Percentiles rank a stretch among this genome's conserved stretches.
These are phyloP conservation scores for Suhomyces bolitotheri DNA, from an alignment of 1,139 yeast genomes.

Conservation along the genomic window DNA sequence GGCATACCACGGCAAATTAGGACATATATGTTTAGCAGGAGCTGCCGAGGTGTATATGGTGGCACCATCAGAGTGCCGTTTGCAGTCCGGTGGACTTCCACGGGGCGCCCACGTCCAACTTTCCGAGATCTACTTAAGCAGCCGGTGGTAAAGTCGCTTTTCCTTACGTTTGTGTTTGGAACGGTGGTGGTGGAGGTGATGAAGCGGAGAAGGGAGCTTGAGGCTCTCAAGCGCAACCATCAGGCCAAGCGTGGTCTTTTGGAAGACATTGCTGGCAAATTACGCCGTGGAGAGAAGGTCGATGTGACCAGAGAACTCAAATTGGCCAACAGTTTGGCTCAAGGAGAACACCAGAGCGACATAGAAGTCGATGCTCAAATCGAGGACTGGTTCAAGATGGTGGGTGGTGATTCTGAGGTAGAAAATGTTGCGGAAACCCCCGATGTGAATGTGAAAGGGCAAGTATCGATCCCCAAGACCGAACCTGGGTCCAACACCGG, in stretches of 20 bases:
- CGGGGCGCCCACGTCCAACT: constrained; percentile 6
- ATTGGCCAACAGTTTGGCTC: constrained; percentile 38
- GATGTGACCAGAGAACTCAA: constrained; percentile 41
- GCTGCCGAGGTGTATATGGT: not conserved
- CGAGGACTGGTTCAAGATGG: constrained; percentile 36
- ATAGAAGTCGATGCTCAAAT: constrained; percentile 43
- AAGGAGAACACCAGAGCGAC: constrained; percentile 34
- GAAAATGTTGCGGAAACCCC: too few relatives aligned
- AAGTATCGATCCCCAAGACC: too few relatives aligned
- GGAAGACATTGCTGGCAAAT: constrained; percentile 31
- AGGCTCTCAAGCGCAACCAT: constrained; percentile 32
- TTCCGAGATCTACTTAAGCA: constrained; percentile 23
- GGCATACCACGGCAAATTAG: too few relatives aligned
- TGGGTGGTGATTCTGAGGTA: constrained; percentile 15
- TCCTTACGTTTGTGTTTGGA: constrained; percentile 42
- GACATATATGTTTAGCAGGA: too few relatives aligned
- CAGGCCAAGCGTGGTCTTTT: constrained; percentile 33
- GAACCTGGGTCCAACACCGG: too few relatives aligned
- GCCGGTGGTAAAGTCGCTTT: constrained; percentile 41
- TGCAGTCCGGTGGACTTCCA: constrained; percentile 1
- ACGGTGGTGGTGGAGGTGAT: constrained; percentile 43
- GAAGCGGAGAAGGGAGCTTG: constrained; percentile 36
- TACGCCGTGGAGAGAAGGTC: constrained; percentile 33
- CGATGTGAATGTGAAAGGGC: not conserved
- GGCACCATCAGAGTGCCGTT: not conserved